A percentile compares a stretch with the other conserved stretches of the same genome.
Evolutionary conservation across 1,139 yeast species (phyloP).

Genomic region (Geotrichum siamense): DNA sequence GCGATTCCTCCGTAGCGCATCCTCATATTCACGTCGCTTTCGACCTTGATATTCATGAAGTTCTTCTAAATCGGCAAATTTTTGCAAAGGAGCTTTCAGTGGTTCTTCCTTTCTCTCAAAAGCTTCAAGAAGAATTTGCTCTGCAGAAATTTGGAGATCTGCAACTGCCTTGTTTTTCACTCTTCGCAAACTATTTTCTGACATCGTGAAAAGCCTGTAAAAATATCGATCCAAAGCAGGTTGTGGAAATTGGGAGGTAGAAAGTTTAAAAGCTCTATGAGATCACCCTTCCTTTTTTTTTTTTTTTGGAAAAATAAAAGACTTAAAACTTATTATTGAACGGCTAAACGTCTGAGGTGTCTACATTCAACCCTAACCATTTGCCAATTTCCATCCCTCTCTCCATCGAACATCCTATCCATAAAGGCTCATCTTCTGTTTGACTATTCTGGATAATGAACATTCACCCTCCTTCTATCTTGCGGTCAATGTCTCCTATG

Average conservation of each 20-base stretch:
- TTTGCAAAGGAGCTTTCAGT: constrained; percentile 37
- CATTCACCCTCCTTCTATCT: constrained; percentile 6
- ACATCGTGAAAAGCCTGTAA: constrained; percentile 3
- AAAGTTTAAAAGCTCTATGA: not conserved
- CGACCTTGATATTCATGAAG: constrained; percentile 64
- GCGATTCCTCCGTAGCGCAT: constrained; percentile 74
- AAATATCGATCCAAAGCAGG: too few species aligned
- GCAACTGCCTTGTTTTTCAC: constrained; percentile 43
- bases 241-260: not conserved
- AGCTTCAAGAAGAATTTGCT: constrained; percentile 50
- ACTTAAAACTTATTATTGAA: not conserved
- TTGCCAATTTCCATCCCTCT: not conserved
- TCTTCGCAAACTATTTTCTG: constrained; percentile 17
- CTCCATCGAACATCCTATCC: too few species aligned
- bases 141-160: constrained; percentile 49
- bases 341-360: not conserved
- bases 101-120: constrained; percentile 44
- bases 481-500: constrained; percentile 11
- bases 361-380: not conserved
- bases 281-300: too few species aligned
- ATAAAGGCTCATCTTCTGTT: too few species aligned
- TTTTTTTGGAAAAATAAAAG: too few species aligned
- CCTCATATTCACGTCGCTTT: constrained; percentile 76
- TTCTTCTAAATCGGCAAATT: constrained; percentile 74
- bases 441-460: not conserved